Evolutionary conservation across 257 asterid species (phyloP), one percentile per base, ranked within the genome.

Genomic region (Anisodus tanguticus): DNA sequence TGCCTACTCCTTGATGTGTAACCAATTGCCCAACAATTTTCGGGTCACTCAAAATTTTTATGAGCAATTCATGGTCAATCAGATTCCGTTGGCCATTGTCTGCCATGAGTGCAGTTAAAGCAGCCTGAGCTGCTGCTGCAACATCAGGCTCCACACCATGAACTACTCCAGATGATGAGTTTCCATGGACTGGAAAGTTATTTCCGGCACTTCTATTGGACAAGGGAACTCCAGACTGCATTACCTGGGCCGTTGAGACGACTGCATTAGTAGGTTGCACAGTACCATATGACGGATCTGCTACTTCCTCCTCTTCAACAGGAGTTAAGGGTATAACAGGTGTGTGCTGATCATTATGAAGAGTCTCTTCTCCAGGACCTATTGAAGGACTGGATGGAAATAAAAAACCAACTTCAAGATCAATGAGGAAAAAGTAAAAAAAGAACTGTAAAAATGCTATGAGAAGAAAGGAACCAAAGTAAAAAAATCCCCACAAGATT

Each of bases 251-350:
- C 31, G 83, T 89, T 54, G 88, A 51, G 83, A 83, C 79, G 79
- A 80, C 31, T 31, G 26, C 26, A 85, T 82, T 87, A 13, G 87
- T 19, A 12, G 83, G 82, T 53, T 31, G n/a, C 43, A 13, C 17
- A 51, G 89, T 83, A 82, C 83, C 86, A 81, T 15, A 71, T 43
- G 89, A 79, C 5, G 88, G 17, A 63, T 93, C 82, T 22, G 87
- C 83, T 67, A 90, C 85, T 83, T 96, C 99, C 82, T 97, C 99
- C 6, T 97, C 99, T 91, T 97, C 99, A 39, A 95, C 90, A 63
- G 99, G 90, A 45, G 95, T 95, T 76, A 93, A 80, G 57, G 98
- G 99, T 84, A 97, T 88, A 86, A 89, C 82, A 17, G 93, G 89
- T 31, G 90, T 87, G 76, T 72, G 77, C 74, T 89, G 87, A 62